Conservation (phyloP, 2,329 filamentous ascomycete genomes). For the Calonectria pteridis region DNA sequence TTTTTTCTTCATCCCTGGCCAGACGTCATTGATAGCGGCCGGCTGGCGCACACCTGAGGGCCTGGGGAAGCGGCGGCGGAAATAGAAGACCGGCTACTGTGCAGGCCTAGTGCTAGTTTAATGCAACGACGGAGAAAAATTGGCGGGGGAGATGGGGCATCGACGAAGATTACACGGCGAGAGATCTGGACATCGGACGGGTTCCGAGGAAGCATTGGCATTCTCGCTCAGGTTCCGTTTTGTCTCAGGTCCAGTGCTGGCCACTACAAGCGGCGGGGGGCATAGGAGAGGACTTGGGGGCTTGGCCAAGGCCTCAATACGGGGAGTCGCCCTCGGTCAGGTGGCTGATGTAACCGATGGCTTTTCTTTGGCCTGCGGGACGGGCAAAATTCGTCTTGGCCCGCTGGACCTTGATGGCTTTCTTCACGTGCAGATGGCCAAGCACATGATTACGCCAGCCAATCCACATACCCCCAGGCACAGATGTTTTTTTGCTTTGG, state of each 20-base stretch:
- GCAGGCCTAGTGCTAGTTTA: constrained; percentile 1
- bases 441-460: not conserved
- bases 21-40: not conserved
- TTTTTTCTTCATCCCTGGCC: not conserved
- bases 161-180: constrained; percentile 15
- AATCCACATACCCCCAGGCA: not conserved
- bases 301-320: not conserved
- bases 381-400: not conserved
- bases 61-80: not conserved
- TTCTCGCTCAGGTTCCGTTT: constrained; percentile 2
- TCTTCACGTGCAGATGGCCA: not conserved
- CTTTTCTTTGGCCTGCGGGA: not conserved
- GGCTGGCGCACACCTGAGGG: not conserved
- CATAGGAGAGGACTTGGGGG: not conserved
- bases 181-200: constrained; percentile 13
- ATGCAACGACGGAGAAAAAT: constrained; percentile 5
- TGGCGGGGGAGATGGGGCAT: constrained; percentile 3
- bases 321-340: not conserved
- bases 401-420: constrained; percentile 4
- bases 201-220: constrained; percentile 16
- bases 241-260: constrained; percentile 7
- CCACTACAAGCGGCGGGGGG: not conserved
- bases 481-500: not conserved
- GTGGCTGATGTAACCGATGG: not conserved
- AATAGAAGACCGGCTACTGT: not conserved